Conservation (phyloP, 352 stramenopile genomes). For the Globisporangium nunn region DNA sequence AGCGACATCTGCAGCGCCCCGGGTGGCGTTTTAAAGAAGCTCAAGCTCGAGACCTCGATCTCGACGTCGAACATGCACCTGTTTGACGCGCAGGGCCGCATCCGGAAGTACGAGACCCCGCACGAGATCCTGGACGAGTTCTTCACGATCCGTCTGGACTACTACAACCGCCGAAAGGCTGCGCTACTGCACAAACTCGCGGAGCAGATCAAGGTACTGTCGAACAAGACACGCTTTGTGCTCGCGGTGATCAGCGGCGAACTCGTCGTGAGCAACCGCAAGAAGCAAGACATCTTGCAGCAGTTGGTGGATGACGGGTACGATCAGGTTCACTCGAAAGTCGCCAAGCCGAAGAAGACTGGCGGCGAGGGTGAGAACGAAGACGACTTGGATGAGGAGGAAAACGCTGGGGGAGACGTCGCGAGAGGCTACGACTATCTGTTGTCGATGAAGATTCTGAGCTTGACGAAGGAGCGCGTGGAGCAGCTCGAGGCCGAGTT, state of each 20-base stretch:
- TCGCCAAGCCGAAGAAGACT: slow-evolving; percentile 44
- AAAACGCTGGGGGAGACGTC: slow-evolving; percentile 21
- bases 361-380: slow-evolving; percentile 22
- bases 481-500: slow-evolving; percentile 87
- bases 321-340: slow-evolving; percentile 50
- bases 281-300: slow-evolving; percentile 89
- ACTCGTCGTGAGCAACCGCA: slow-evolving; percentile 92
- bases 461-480: slow-evolving; percentile 91
- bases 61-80: slow-evolving; percentile 97
- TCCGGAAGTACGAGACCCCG: slow-evolving; percentile 92
- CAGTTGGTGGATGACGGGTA: slow-evolving; percentile 89
- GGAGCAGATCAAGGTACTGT: slow-evolving; percentile 86
- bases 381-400: slow-evolving; percentile 48
- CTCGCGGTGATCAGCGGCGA: slow-evolving; percentile 88
- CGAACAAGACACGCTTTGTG: slow-evolving; percentile 96
- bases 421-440: slow-evolving; percentile 92
- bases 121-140: slow-evolving; percentile 93
- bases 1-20: slow-evolving; percentile 55
- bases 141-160: slow-evolving; percentile 87
- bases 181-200: slow-evolving; percentile 83
- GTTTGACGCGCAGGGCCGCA: slow-evolving; percentile 87
- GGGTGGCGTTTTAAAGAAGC: slow-evolving; percentile 89
- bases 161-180: slow-evolving; percentile 92
- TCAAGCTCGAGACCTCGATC: slow-evolving; percentile 93
- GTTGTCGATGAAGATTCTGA: slow-evolving; percentile 93